Base-by-base conservation (phyloP, 768 basidiomycete species). In the Chalciporus chontae region DNA sequence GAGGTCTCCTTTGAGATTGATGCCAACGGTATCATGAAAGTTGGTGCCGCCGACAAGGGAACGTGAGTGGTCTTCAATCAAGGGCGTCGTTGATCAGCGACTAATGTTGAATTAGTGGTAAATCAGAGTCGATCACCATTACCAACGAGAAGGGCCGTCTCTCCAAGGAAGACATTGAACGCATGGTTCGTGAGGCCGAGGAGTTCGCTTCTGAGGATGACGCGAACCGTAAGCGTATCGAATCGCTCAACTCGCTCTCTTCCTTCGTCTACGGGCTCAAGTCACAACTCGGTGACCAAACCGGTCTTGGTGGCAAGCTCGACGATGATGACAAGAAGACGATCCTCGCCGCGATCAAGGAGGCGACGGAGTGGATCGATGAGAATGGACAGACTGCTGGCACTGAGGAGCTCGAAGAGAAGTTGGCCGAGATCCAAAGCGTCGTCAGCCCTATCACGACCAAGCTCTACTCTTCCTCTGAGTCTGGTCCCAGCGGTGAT, bases 1-100 rank as follows among this genome's bases (percentile, higher is more conserved):
- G 94, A 97, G 71, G 94, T 97, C 45, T 85, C 88, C 14, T 97
- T 98, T 66, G 93, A 95, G 73, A 88, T 95, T 63, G 93, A 94
- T 58, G 88, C 91, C 64, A 91, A 93, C 68, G 90, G 90, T 76
- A 94, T 95, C 61, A 87, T 96, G 85, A 94, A 91, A 70, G 92
- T 97, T 45, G 78, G 79, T 40, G 94, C 93, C 11, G 78, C 87
- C 31, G 94, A 96, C 69, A 95, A 95, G 87, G 92, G 89, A 69
- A 95, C 91, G 89, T 80, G 64, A 73, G 80, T 78, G 7, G 1
- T 0, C 0, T 27, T 5, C 32, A 4, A 15, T 5, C 32, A 4
- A 13, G 3, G 6, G 14, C 10, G 2, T 8, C 3, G 1, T 8
- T 24, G n/a, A 8, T 19, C 5, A 15, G 19, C 10, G 3, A 13